These are phyloP conservation scores for Diaporthe amygdali DNA, from an alignment of 2,329 filamentous ascomycete species.

Conservation along the genomic window DNA sequence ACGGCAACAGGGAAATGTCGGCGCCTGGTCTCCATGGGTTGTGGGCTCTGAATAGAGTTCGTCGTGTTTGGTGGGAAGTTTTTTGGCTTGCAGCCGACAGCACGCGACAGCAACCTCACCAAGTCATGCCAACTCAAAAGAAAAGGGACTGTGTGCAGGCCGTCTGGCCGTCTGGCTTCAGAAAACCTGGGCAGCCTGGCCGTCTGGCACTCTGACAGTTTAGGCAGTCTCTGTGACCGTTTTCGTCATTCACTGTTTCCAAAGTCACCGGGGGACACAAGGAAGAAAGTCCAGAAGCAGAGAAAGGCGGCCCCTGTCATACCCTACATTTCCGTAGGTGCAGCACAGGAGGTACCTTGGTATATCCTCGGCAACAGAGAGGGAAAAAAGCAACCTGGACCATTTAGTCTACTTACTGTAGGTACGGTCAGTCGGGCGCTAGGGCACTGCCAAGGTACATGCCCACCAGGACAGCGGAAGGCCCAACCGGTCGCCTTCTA, in stretches of 20 bases:
- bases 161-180: no score
- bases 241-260: conserved; percentile 13
- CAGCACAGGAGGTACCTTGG: no score
- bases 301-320: background rate
- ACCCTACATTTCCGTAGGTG: background rate
- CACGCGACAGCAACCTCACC: background rate
- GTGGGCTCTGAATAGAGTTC: conserved; percentile 13
- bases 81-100: background rate
- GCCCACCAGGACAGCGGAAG: no score
- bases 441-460: background rate
- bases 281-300: background rate
- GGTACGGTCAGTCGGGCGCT: conserved; percentile 6
- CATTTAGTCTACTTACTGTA: background rate
- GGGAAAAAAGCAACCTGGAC: background rate
- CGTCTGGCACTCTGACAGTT: no score
- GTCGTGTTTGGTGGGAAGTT: background rate
- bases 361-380: conserved; percentile 5
- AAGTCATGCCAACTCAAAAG: background rate
- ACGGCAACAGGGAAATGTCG: conserved; percentile 7
- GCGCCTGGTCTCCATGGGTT: conserved; percentile 10
- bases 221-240: background rate
- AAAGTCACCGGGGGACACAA: conserved; percentile 6
- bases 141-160: background rate
- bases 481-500: background rate
- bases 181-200: no score